Base-by-base conservation (phyloP, 169 alveolate species). In the Plasmodium gonderi region DNA sequence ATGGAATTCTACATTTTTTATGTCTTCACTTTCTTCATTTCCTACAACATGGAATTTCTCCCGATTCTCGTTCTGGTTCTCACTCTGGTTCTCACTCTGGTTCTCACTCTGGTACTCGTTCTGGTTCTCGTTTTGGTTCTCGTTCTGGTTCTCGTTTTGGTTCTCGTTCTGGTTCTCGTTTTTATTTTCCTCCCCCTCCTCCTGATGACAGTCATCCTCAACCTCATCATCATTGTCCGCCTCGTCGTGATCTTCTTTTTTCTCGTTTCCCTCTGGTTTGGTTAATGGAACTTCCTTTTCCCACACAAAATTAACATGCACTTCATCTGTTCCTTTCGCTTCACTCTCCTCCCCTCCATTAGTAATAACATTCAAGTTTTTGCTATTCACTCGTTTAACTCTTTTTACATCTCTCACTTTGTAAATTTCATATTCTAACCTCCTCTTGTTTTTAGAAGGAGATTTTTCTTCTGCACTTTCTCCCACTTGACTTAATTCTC, bases 1-100 rank as follows among this genome's bases (percentile, higher is more conserved):
- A 69, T 83, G 76, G 8, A 83, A 54, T 60, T 69, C 83, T 9
- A 83, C 29, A 83, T 17, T 83, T 44, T 51, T 69, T n/a, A 69
- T 83, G 40, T 83, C 45, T 14, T 83, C 92, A 45, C 38, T 83
- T 72, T 83, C 33, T 68, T 72, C 26, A 3, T 3, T 69, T 47
- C 42, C 64, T 9, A 45, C 23, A 3, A 45, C 4, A 0, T 60
- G 72, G 72, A 23, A 60, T 0, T 60, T 0, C 9, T 77, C 60
- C 49, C 14, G 20, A 1, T 77, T 64, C 75, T 64, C 23, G 20
- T 29, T 54, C 31, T 51, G 20, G 12, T n/a, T 75, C 60, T 40
- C n/a, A n/a, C n/a, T n/a, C n/a, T n/a, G n/a, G n/a, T n/a, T n/a
- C n/a, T n/a, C n/a, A n/a, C n/a, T n/a, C n/a, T n/a, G n/a, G n/a